Conservation (phyloP, 768 basidiomycete genomes). For the Boletus rufocinnamomeus region DNA sequence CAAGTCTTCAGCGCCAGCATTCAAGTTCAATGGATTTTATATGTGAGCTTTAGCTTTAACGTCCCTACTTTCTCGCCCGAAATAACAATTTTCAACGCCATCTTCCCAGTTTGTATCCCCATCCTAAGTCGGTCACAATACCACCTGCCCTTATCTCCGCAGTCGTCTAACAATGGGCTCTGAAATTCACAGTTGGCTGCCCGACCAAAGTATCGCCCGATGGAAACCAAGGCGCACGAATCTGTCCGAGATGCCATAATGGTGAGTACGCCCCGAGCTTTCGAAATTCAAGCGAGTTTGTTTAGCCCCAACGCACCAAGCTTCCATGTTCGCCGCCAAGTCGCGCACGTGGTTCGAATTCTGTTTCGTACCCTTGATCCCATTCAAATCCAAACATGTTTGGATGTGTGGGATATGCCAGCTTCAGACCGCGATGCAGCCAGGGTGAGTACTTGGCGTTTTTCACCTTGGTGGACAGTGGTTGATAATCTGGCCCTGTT, state of each 20-base stretch:
- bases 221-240: conserved; percentile 49
- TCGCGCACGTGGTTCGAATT: conserved; percentile 74
- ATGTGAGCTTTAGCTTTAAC: conserved; percentile 12
- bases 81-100: neutral
- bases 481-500: neutral
- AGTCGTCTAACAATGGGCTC: conserved; percentile 10
- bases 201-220: conserved; percentile 59
- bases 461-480: neutral
- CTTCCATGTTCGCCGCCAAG: conserved; percentile 62
- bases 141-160: conserved; percentile 5
- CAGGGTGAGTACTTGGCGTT: conserved; percentile 42
- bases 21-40: conserved; percentile 7
- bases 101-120: conserved; percentile 50
- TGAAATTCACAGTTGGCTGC: conserved; percentile 57
- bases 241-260: conserved; percentile 76
- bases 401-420: conserved; percentile 77
- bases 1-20: neutral
- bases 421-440: conserved; percentile 54
- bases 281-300: neutral
- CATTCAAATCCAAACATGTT: conserved; percentile 58
- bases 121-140: conserved; percentile 44
- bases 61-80: neutral
- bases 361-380: conserved; percentile 72
- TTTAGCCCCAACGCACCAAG: conserved; percentile 34
- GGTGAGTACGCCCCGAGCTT: conserved; percentile 41